phyloP scores from a whole-genome alignment of 805 yeast species.

The Lachancea cidri region DNA sequence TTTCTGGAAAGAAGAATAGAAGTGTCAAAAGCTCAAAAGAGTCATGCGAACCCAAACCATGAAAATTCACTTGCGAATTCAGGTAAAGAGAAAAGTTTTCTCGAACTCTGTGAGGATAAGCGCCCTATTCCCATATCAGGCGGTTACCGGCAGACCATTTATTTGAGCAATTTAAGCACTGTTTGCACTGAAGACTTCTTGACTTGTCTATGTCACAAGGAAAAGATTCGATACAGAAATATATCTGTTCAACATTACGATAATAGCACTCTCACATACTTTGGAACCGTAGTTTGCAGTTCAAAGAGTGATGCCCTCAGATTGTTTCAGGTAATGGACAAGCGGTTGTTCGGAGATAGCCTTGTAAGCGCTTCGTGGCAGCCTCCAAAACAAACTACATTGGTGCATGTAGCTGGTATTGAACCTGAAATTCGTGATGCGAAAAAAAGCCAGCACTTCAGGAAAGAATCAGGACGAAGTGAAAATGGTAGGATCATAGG shows the following conservation, averaged over 20 bases:
- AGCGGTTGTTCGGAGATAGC: constrained; percentile 28
- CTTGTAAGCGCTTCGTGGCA: constrained; percentile 23
- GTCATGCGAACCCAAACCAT: neutral
- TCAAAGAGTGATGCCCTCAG: constrained; percentile 19
- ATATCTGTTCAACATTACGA: constrained; percentile 18
- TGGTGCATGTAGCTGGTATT: too few relatives aligned
- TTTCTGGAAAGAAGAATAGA: constrained; percentile 26
- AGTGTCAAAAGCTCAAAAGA: constrained; percentile 21
- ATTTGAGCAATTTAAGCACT: constrained; percentile 24
- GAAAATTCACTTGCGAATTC: constrained; percentile 2
- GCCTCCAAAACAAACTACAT: neutral
- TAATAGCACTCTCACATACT: constrained; percentile 17
- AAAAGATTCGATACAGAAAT: constrained; percentile 18
- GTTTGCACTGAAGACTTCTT: constrained; percentile 28
- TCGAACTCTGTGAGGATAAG: too few relatives aligned
- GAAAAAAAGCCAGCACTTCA: too few relatives aligned
- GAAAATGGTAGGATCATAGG: too few relatives aligned
- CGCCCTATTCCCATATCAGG: constrained; percentile 4
- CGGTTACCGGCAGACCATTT: constrained; percentile 16
- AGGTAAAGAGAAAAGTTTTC: too few relatives aligned
- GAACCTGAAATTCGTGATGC: too few relatives aligned
- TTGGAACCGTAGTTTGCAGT: constrained; percentile 23
- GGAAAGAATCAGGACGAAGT: too few relatives aligned
- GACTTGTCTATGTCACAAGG: constrained; percentile 20
- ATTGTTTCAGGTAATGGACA: constrained; percentile 19